Conservation (phyloP, 2,329 filamentous ascomycete genomes). For the Phyllosticta citriasiana region DNA sequence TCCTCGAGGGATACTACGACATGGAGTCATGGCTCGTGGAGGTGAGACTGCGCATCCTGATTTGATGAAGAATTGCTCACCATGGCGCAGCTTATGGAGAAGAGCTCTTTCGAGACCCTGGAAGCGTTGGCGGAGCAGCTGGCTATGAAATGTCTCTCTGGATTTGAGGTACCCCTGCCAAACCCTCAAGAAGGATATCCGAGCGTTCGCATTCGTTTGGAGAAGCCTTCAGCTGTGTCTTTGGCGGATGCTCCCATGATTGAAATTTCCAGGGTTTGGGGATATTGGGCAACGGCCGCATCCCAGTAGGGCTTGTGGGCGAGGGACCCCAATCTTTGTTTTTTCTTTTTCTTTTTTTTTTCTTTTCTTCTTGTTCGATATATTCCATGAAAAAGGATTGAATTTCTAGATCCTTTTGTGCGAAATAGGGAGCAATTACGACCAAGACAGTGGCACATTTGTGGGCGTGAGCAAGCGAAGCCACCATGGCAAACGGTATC, state of each 20-base stretch:
- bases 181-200: not conserved
- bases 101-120: conserved; percentile 37
- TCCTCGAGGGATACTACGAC: conserved; percentile 42
- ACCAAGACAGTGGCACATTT: not conserved
- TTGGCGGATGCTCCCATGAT: conserved; percentile 63
- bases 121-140: conserved; percentile 32
- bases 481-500: not conserved
- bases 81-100: conserved; percentile 28
- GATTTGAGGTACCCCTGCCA: conserved; percentile 39
- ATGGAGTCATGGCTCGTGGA: conserved; percentile 53
- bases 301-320: not conserved
- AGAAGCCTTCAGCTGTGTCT: conserved; percentile 64
- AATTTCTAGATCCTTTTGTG: not conserved
- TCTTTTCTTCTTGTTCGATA: not conserved
- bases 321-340: not conserved
- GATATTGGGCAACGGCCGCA: not conserved
- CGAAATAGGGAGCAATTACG: not conserved
- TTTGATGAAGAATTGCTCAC: not conserved
- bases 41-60: conserved; percentile 35
- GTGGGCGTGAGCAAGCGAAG: not conserved
- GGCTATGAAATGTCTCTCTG: conserved; percentile 22
- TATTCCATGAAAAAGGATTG: not conserved
- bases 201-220: conserved; percentile 44
- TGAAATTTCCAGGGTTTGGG: conserved; percentile 37
- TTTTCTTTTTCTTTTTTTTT: too few species aligned